These are phyloP conservation scores for Lactarius sp. DNA, from an alignment of 768 basidiomycete genomes.

Conservation along the genomic window DNA sequence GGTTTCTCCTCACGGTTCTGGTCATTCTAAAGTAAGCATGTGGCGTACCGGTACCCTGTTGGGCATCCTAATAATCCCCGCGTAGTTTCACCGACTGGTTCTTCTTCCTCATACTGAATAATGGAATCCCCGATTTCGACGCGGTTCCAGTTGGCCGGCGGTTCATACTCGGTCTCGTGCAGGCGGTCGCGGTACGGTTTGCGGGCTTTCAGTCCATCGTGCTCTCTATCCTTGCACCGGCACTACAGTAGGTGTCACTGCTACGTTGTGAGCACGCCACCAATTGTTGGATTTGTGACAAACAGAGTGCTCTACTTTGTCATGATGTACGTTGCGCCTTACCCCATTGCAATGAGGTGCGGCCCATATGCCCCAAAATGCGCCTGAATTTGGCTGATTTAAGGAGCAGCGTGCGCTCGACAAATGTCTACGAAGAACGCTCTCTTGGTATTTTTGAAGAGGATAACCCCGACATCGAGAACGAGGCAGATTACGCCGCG, in stretches of 20 bases:
- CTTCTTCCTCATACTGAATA: conserved; percentile 82
- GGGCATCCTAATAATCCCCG: not conserved
- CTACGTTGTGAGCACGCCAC: not conserved
- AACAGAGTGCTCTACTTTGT: conserved; percentile 74
- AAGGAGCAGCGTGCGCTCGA: conserved; percentile 38
- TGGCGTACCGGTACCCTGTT: no score
- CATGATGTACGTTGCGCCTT: conserved; percentile 82
- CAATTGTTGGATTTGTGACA: not conserved
- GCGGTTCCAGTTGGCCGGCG: conserved; percentile 65
- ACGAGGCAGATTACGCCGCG: conserved; percentile 23
- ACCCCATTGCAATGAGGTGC: conserved; percentile 75
- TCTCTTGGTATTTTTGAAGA: conserved; percentile 46
- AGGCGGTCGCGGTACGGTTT: conserved; percentile 75
- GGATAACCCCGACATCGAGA: conserved; percentile 28
- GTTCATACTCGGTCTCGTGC: conserved; percentile 69
- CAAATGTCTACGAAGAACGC: conserved; percentile 49
- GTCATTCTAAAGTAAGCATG: conserved; percentile 57
- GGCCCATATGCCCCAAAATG: not conserved
- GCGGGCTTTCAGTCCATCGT: conserved; percentile 79
- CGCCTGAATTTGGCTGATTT: not conserved
- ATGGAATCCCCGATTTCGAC: conserved; percentile 69
- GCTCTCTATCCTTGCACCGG: conserved; percentile 70
- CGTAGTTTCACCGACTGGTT: conserved; percentile 78
- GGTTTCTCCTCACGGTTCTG: conserved; percentile 75
- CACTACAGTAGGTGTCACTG: conserved; percentile 61